phyloP scores from a whole-genome alignment of 345 rosid genomes.

The Streptanthus diversifolius region DNA sequence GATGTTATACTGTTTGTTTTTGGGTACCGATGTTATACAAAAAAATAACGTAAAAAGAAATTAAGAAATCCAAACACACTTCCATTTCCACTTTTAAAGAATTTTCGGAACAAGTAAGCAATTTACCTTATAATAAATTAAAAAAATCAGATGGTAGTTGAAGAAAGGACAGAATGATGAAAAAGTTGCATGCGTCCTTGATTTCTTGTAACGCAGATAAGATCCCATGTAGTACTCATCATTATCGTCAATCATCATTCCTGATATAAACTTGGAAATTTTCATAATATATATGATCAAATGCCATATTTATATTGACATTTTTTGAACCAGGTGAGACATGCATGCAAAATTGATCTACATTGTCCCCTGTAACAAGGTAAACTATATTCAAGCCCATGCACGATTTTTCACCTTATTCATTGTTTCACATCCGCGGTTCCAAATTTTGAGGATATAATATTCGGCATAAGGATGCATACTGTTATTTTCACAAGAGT shows the following conservation, averaged over 20 bases:
- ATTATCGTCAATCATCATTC: conserved; percentile 33
- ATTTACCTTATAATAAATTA: conserved; percentile 1
- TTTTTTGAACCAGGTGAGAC: conserved; percentile 13
- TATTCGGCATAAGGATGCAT: background rate
- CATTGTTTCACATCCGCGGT: conserved; percentile 17
- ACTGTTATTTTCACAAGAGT: background rate
- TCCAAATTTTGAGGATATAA: conserved; percentile 8
- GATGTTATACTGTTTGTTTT: background rate
- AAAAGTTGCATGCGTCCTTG: conserved; percentile 43
- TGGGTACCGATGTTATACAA: background rate
- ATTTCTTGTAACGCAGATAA: conserved; percentile 39
- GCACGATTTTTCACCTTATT: conserved; percentile 20
- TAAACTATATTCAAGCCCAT: conserved; percentile 25
- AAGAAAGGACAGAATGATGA: conserved; percentile 41
- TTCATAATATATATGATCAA: conserved; percentile 26
- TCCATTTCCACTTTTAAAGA: background rate
- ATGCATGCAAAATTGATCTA: conserved; percentile 27
- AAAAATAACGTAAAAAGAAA: background rate
- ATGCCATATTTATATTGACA: conserved; percentile 8
- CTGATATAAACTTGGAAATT: conserved; percentile 8
- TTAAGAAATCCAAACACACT: background rate
- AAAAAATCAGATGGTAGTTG: conserved; percentile 25
- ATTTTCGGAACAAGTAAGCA: background rate
- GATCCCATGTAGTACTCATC: conserved; percentile 37
- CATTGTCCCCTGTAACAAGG: conserved; percentile 32